Conservation (phyloP, 108 stramenopile species). For the Craspedostauros australis region DNA sequence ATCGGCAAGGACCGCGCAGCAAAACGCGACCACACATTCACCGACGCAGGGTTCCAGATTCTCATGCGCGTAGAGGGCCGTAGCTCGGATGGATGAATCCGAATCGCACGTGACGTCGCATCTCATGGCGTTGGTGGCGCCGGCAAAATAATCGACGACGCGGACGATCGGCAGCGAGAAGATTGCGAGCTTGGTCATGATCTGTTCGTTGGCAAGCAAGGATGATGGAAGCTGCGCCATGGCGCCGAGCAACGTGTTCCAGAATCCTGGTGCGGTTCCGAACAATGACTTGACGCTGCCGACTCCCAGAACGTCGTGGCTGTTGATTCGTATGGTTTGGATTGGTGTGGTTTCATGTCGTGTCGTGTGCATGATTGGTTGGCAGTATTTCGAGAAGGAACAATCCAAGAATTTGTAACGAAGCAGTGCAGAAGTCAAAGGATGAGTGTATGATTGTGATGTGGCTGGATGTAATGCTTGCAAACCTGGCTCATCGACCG, state of each 20-base stretch:
- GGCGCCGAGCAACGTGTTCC: slow-evolving; percentile 75
- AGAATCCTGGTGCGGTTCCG: slow-evolving; percentile 72
- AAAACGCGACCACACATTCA: slow-evolving; percentile 71
- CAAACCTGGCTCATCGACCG: too few species aligned
- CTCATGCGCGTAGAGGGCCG: slow-evolving; percentile 52
- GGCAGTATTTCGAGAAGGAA: too few species aligned
- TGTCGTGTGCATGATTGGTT: too few species aligned
- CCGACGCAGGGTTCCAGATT: slow-evolving; percentile 84
- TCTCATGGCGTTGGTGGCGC: slow-evolving; percentile 79
- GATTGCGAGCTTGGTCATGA: slow-evolving; percentile 64
- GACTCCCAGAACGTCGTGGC: slow-evolving; percentile 30
- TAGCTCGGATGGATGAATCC: slow-evolving; percentile 2
- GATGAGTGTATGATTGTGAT: too few species aligned
- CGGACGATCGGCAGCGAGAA: slow-evolving; percentile 83
- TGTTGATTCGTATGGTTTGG: too few species aligned
- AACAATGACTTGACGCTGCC: slow-evolving; percentile 48
- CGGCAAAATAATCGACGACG: slow-evolving; percentile 74
- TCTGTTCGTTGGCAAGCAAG: slow-evolving; percentile 51
- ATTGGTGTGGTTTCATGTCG: too few species aligned
- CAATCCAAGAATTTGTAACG: too few species aligned
- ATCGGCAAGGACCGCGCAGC: slow-evolving; percentile 40
- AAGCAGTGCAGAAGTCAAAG: too few species aligned
- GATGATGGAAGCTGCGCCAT: slow-evolving; percentile 55
- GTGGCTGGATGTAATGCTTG: too few species aligned
- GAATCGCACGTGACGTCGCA: slow-evolving; percentile 33